Percentiles rank a stretch among this genome's conserved stretches.
Evolutionary conservation across 345 rosid species (phyloP).

Genomic region (Mangifera indica): DNA sequence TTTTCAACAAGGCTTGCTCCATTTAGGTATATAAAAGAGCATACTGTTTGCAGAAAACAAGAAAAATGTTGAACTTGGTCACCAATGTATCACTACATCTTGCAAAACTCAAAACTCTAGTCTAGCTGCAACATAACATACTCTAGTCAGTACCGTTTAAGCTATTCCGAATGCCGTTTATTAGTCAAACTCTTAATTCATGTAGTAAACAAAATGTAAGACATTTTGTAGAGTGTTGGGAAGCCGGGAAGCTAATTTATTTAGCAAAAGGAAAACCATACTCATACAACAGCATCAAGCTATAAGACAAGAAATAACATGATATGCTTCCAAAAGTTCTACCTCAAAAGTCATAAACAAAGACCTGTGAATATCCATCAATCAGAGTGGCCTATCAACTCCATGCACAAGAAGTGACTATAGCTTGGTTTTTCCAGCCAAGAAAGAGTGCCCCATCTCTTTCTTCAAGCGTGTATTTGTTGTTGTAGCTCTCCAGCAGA

Average conservation of each 20-base stretch:
- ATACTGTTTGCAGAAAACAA: not conserved
- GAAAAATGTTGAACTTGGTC: not conserved
- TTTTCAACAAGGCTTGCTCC: too few species aligned
- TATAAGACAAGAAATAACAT: constrained; percentile 18
- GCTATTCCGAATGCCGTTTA: not conserved
- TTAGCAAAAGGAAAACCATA: not conserved
- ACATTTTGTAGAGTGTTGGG: not conserved
- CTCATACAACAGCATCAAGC: not conserved
- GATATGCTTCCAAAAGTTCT: not conserved
- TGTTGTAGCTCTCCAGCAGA: constrained; percentile 60
- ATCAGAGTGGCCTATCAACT: constrained; percentile 32
- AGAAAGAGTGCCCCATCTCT: constrained; percentile 72
- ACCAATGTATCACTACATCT: not conserved
- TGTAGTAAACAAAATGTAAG: not conserved
- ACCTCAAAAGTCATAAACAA: constrained; percentile 7
- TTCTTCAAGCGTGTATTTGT: constrained; percentile 73
- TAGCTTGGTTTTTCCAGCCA: constrained; percentile 82
- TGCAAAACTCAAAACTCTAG: not conserved
- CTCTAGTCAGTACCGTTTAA: constrained; percentile 2
- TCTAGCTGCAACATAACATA: not conserved
- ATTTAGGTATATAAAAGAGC: not conserved
- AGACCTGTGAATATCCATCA: not conserved
- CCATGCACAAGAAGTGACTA: constrained; percentile 86
- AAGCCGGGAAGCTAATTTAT: not conserved
- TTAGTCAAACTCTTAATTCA: not conserved